These are phyloP conservation scores for Aspergillus chevalieri DNA, from an alignment of 2,329 filamentous ascomycete genomes.

Conservation along the genomic window DNA sequence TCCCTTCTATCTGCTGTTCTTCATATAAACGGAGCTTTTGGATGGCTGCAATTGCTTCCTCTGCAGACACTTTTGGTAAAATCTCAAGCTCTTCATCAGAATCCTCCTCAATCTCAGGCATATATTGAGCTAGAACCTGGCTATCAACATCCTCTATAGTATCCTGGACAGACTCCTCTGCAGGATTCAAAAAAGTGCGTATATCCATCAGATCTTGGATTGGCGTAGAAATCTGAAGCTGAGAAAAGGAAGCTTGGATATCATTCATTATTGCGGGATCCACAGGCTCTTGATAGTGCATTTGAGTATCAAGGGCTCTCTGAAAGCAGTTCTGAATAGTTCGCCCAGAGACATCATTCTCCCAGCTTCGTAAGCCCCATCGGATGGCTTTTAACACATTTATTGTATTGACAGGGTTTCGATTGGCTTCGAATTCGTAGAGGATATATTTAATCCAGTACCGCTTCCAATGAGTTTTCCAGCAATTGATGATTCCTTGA, in stretches of 20 bases:
- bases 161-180: conserved; percentile 7
- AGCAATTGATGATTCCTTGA: not conserved
- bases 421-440: not conserved
- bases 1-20: not conserved
- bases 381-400: conserved; percentile 6
- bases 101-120: not conserved
- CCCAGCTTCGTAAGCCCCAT: conserved; percentile 7
- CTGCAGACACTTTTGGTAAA: not conserved
- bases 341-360: conserved; percentile 1
- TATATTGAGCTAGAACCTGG: not conserved
- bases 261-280: not conserved
- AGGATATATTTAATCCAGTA: not conserved
- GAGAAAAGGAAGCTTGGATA: conserved; percentile 1
- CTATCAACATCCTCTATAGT: conserved; percentile 2
- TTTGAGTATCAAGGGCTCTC: conserved; percentile 1
- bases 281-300: not conserved
- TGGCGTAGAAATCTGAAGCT: conserved; percentile 1
- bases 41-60: not conserved
- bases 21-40: not conserved
- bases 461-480: not conserved
- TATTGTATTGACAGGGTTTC: not conserved
- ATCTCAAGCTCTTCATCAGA: not conserved
- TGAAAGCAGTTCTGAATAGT: conserved; percentile 6
- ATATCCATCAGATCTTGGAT: conserved; percentile 4
- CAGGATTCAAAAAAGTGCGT: conserved; percentile 1